A percentile compares a stretch with the other conserved stretches of the same genome.
Evolutionary conservation across 441 rosid species (phyloP).

Genomic region (Daphne laureola): DNA sequence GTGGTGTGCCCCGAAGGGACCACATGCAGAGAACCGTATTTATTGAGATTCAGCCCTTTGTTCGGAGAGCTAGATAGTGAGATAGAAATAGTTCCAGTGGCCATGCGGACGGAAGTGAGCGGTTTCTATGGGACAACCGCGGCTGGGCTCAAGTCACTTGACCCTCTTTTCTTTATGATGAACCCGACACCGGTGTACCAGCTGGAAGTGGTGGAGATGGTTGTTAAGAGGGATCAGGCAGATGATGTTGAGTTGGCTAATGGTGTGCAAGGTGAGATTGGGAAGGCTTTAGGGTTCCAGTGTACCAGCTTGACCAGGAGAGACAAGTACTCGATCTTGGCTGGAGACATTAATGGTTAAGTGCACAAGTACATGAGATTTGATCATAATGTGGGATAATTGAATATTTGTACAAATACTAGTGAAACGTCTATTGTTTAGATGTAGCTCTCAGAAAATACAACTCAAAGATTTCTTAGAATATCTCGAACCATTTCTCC

Average conservation of each 20-base stretch:
- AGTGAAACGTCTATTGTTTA: too few species aligned
- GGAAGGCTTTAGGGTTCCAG: slow-evolving; percentile 34
- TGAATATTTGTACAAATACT: too few species aligned
- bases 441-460: too few species aligned
- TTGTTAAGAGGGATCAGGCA: slow-evolving; percentile 13
- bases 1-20: slow-evolving; percentile 65
- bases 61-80: slow-evolving; percentile 38
- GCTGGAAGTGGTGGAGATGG: neutral
- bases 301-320: slow-evolving; percentile 45
- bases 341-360: slow-evolving; percentile 23
- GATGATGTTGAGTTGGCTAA: slow-evolving; percentile 39
- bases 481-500: too few species aligned
- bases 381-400: too few species aligned
- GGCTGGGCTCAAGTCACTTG: slow-evolving; percentile 41
- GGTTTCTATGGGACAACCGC: slow-evolving; percentile 57
- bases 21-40: slow-evolving; percentile 52
- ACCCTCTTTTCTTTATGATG: slow-evolving; percentile 49
- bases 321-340: slow-evolving; percentile 53
- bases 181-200: slow-evolving; percentile 40
- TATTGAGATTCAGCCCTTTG: slow-evolving; percentile 53
- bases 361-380: too few species aligned
- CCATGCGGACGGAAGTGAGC: slow-evolving; percentile 25
- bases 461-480: too few species aligned
- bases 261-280: slow-evolving; percentile 36
- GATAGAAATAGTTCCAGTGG: slow-evolving; percentile 41